These are phyloP conservation scores for Gossypium schwendimanii DNA, from an alignment of 441 rosid genomes.

Conservation along the genomic window DNA sequence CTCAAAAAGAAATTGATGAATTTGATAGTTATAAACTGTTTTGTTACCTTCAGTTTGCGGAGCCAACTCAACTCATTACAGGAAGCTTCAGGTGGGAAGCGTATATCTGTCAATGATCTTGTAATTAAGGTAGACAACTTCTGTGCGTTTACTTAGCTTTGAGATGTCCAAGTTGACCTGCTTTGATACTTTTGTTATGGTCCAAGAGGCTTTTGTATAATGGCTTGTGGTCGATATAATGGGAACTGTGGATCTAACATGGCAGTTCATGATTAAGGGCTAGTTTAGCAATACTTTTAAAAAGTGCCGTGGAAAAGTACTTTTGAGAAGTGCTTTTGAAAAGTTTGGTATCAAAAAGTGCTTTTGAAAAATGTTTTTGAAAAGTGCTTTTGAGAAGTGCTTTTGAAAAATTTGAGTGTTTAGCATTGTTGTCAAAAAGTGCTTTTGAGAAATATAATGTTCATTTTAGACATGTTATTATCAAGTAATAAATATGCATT, in stretches of 20 bases:
- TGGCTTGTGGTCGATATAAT: not conserved
- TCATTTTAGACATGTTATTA: no score
- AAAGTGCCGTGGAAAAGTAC: no score
- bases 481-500: no score
- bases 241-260: constrained; percentile 1
- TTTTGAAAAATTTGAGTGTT: no score
- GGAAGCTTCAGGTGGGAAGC: constrained; percentile 86
- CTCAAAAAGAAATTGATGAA: not conserved
- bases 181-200: not conserved
- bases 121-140: constrained; percentile 66
- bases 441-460: no score
- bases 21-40: constrained; percentile 15
- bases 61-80: constrained; percentile 71
- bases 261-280: not conserved
- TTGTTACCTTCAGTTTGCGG: constrained; percentile 49
- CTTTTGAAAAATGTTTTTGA: no score
- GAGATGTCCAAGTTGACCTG: not conserved
- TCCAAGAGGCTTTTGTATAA: not conserved
- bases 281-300: no score
- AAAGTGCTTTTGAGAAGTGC: no score
- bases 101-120: constrained; percentile 82
- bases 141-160: not conserved
- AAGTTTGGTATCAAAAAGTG: no score
- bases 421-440: no score
- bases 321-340: no score